Base-by-base conservation (phyloP, 2,329 filamentous ascomycete species). In the Fusarium irregulare region DNA sequence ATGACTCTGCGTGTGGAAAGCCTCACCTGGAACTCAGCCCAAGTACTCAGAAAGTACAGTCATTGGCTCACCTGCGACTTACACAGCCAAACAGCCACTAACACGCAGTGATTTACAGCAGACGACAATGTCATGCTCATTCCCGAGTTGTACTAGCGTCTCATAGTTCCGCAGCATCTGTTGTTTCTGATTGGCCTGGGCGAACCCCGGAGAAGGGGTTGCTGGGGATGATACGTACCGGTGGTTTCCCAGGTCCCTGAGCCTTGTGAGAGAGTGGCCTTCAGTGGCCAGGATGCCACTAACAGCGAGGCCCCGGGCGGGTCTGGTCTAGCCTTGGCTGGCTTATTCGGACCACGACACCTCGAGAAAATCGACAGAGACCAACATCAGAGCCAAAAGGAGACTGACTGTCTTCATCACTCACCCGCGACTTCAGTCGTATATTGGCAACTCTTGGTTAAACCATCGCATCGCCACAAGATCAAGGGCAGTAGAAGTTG, bases 311-410 rank as follows among this genome's bases (percentile, higher is more conserved):
- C 57, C 68, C 55, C 56, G 51, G 68, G 68, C 66, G 68, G 71
- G 71, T 63, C 60, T 53, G 49, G 60, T 32, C 50, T 66, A 64
- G 60, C 66, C 58, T 59, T 71, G 60, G 66, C 64, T 69, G 78
- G 78, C 78, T 79, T 80, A 79, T 80, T 80, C 78, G 76, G 77
- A 79, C 78, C 78, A 80, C 78, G 78, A 80, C 78, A 79, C 75
- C 77, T 79, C 71, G 74, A 79, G 76, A 79, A 80, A 79, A 79
- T 73, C 77, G 72, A 78, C 61, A 59, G 72, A 68, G 68, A 66
- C 76, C 71, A 75, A 78, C 78, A 77, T 73, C 76, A 74, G 75
- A 60, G 69, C 70, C 75, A 76, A 77, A 73, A 76, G 76, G 76
- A 78, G 78, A 76, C 70, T 66, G 70, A 56, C 60, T 68, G 71